phyloP scores from a whole-genome alignment of 495 filamentous ascomycete genomes.

The Stereocaulon alpinum region DNA sequence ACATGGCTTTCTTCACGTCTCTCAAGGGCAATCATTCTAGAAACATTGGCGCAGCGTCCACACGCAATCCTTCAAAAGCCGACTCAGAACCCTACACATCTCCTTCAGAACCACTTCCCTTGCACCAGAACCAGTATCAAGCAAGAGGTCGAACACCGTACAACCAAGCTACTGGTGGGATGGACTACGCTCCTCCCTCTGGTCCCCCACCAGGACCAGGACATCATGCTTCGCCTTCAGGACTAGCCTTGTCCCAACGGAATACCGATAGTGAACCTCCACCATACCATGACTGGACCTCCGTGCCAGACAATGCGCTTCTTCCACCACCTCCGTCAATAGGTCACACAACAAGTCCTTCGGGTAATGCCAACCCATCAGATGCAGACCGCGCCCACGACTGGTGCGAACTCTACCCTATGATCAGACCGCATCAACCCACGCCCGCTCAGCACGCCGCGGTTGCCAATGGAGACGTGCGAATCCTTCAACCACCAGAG shows the following conservation, averaged over 20 bases:
- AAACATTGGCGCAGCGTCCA: conserved; percentile 9
- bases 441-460: conserved; percentile 30
- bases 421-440: conserved; percentile 46
- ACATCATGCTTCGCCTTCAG: conserved; percentile 14
- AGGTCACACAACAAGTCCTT: conserved; percentile 53
- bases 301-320: conserved; percentile 66
- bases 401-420: conserved; percentile 57
- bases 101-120: conserved; percentile 28
- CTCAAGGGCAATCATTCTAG: conserved; percentile 18
- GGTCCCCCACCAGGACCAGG: conserved; percentile 23
- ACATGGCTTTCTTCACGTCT: conserved; percentile 21
- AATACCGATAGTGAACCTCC: conserved; percentile 33
- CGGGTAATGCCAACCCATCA: conserved; percentile 60
- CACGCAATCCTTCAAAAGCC: not conserved
- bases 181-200: conserved; percentile 25
- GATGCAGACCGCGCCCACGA: conserved; percentile 62
- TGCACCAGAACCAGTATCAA: conserved; percentile 24
- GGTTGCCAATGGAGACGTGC: conserved; percentile 35
- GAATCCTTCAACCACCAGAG: conserved; percentile 36
- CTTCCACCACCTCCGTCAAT: conserved; percentile 75
- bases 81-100: conserved; percentile 8
- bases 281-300: conserved; percentile 70
- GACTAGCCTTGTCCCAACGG: conserved; percentile 17
- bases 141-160: conserved; percentile 8
- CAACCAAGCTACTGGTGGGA: not conserved